Evolutionary conservation across 2,329 filamentous ascomycete genomes (phyloP).

Genomic region (Aspergillus tanneri): DNA sequence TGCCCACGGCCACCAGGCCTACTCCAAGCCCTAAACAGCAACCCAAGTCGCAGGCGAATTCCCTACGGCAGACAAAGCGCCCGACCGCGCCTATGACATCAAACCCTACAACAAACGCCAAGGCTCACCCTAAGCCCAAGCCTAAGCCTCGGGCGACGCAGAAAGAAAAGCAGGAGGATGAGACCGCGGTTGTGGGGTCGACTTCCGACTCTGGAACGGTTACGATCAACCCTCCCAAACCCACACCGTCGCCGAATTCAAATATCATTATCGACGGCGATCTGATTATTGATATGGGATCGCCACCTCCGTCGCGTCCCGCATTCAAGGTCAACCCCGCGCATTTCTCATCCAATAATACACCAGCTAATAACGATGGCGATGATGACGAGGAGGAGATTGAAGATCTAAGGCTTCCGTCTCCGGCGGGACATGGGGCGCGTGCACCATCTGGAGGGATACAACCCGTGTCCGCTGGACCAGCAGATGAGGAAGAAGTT

Average conservation of each 20-base stretch:
- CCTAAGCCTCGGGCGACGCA: slow-evolving; percentile 20
- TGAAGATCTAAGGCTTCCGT: slow-evolving; percentile 39
- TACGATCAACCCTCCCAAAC: slow-evolving; percentile 31
- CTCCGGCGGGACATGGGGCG: slow-evolving; percentile 32
- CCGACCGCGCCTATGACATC: slow-evolving; percentile 22
- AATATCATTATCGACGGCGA: slow-evolving; percentile 49
- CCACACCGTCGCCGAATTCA: slow-evolving; percentile 36
- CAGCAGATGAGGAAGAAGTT: slow-evolving; percentile 29
- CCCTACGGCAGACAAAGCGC: slow-evolving; percentile 32
- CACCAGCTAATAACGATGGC: slow-evolving; percentile 35
- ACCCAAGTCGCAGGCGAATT: slow-evolving; percentile 34
- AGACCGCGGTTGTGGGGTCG: slow-evolving; percentile 23
- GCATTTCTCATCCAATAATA: slow-evolving; percentile 45
- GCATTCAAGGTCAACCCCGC: slow-evolving; percentile 42
- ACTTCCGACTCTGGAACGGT: slow-evolving; percentile 35
- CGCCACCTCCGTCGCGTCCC: slow-evolving; percentile 42
- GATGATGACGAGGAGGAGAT: slow-evolving; percentile 40
- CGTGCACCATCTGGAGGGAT: slow-evolving; percentile 14
- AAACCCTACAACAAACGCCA: slow-evolving; percentile 15
- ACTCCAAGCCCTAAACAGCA: slow-evolving; percentile 23
- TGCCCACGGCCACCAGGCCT: slow-evolving; percentile 29
- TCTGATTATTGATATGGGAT: slow-evolving; percentile 51
- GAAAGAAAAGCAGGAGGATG: slow-evolving; percentile 1
- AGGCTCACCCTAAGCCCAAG: slow-evolving; percentile 26
- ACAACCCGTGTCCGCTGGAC: slow-evolving; percentile 20